These are phyloP conservation scores for Gaertneriomyces semiglobifer DNA, from an alignment of 192 early-diverging fungal species.

Conservation along the genomic window DNA sequence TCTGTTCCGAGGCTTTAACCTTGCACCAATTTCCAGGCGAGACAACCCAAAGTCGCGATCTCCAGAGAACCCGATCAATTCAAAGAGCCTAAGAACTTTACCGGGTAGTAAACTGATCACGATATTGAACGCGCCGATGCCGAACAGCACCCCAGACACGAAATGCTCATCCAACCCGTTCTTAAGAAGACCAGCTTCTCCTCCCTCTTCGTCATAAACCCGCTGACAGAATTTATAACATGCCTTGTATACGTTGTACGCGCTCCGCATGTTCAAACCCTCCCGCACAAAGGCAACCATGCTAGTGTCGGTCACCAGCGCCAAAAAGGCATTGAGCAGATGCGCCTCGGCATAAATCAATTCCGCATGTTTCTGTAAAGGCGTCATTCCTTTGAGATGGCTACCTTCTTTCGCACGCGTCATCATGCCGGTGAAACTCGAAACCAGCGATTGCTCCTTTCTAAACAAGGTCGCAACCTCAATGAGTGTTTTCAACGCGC, in stretches of 20 bases:
- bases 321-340: constrained; percentile 70
- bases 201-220: constrained; percentile 40
- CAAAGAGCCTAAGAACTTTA: constrained; percentile 68
- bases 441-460: constrained; percentile 44
- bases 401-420: constrained; percentile 43
- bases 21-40: constrained; percentile 66
- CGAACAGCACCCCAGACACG: constrained; percentile 73
- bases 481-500: constrained; percentile 59
- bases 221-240: constrained; percentile 36
- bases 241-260: constrained; percentile 62
- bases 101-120: constrained; percentile 73
- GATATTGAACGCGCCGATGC: constrained; percentile 75
- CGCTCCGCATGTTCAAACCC: constrained; percentile 68
- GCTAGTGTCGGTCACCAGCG: constrained; percentile 71
- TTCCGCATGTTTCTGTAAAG: constrained; percentile 70
- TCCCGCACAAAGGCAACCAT: constrained; percentile 72
- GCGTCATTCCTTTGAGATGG: constrained; percentile 51
- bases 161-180: constrained; percentile 76
- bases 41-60: constrained; percentile 73
- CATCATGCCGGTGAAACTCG: constrained; percentile 43
- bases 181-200: constrained; percentile 28
- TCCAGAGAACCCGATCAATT: constrained; percentile 78
- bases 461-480: constrained; percentile 59
- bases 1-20: constrained; percentile 46
- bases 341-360: constrained; percentile 76